A percentile compares a stretch with the other conserved stretches of the same genome.
phyloP scores from a whole-genome alignment of 2,329 filamentous ascomycete species.

The Fusarium odoratissimum region DNA sequence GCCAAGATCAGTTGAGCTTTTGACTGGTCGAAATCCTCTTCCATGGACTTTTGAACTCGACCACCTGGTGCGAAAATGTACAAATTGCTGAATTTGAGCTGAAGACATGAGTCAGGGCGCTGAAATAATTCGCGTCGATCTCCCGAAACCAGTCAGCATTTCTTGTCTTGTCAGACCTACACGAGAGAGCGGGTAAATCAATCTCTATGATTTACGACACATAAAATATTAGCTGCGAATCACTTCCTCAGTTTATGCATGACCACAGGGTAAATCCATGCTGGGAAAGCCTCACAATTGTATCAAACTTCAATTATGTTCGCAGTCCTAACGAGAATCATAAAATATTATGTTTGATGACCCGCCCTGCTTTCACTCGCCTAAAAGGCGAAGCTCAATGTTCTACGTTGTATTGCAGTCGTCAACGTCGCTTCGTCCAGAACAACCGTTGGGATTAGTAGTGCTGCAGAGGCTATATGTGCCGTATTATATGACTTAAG shows the following conservation, averaged over 20 bases:
- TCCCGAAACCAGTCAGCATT: constrained; percentile 38
- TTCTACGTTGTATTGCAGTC: constrained; percentile 19
- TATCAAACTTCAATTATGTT: not conserved
- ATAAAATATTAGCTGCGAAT: not conserved
- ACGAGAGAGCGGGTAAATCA: not conserved
- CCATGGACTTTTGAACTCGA: not conserved
- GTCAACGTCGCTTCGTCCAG: constrained; percentile 23
- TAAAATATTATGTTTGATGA: not conserved
- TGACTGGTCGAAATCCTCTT: constrained; percentile 15
- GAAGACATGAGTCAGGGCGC: constrained; percentile 38
- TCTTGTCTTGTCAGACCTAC: not conserved
- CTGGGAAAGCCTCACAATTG: not conserved
- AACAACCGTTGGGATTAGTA: not conserved
- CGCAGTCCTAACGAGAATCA: not conserved
- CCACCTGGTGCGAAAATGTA: not conserved
- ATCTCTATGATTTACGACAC: not conserved
- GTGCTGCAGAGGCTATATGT: constrained; percentile 35
- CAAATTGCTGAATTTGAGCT: constrained; percentile 12
- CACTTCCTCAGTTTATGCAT: not conserved
- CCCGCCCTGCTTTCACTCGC: constrained; percentile 1
- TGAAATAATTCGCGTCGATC: constrained; percentile 42
- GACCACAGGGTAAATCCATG: not conserved
- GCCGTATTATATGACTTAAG: constrained; percentile 28
- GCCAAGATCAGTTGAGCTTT: constrained; percentile 1
- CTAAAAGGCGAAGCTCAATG: constrained; percentile 5